Percentiles rank a stretch among this genome's conserved stretches.
These are phyloP conservation scores for Comarum palustre DNA, from an alignment of 306 rosid species.

Conservation along the genomic window DNA sequence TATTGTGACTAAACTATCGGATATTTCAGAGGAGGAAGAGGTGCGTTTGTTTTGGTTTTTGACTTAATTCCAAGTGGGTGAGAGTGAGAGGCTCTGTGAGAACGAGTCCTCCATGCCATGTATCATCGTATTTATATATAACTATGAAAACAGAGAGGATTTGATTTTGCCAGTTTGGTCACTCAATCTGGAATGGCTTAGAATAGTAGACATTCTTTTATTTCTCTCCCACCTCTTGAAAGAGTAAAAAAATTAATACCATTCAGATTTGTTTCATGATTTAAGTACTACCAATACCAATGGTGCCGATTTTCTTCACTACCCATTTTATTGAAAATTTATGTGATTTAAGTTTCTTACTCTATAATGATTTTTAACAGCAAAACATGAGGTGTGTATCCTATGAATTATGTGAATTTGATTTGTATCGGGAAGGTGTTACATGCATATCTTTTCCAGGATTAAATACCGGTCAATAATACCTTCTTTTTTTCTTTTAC, in stretches of 20 bases:
- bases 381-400: background rate
- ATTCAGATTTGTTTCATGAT: background rate
- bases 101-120: constrained; percentile 23
- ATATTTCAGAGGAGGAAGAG: constrained; percentile 46
- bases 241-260: background rate
- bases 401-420: background rate
- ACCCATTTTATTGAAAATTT: background rate
- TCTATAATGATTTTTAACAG: background rate
- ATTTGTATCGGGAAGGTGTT: background rate
- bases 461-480: background rate
- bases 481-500: background rate
- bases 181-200: constrained; percentile 5
- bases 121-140: background rate
- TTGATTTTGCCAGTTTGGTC: constrained; percentile 3
- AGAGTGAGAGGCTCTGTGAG: constrained; percentile 32
- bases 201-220: background rate
- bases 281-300: background rate
- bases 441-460: background rate
- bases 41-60: constrained; percentile 37
- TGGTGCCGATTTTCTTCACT: background rate
- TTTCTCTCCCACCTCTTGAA: background rate
- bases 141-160: no score
- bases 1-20: constrained; percentile 79
- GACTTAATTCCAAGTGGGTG: constrained; percentile 39
- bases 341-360: background rate